Evolutionary conservation across 2,329 filamentous ascomycete genomes (phyloP), one percentile per base, ranked within the genome.

Genomic region (Pseudodiploospora longispora): DNA sequence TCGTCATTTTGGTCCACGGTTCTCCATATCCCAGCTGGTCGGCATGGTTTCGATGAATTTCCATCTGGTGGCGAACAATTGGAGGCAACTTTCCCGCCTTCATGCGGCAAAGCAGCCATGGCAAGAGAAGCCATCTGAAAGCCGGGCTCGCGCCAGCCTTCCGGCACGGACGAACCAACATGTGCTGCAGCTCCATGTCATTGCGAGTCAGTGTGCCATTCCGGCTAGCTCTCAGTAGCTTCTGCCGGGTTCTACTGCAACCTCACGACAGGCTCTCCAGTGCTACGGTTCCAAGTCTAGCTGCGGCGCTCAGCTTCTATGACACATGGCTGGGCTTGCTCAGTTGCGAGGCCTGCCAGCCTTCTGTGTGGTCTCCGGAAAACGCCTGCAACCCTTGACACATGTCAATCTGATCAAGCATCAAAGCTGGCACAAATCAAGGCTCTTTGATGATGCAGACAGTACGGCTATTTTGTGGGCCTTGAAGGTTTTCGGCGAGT

Each of bases 391-490:
- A 28, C 30, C 10, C 27, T 27, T 47, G 40, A 41, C 41, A 47
- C 44, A 47, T 47, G 42, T 35, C 41, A 47, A 36, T 19, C 19
- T 19, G 19, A 19, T 19, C 19, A 19, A 19, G 19, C 19, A 19
- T 19, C 19, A 19, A 19, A 19, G 19, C 19, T 19, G 19, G 19
- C 19, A 19, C 19, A 19, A 19, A 19, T 41, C 45, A 29, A 30
- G 30, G 29, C 10, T n/a, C 19, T 19, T 19, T 19, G 3, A 19
- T 19, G 19, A 19, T 19, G 19, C 19, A 37, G 36, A 36, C 32
- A 29, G 12, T 33, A 43, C 44, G 44, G 44, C 36, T 46, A 42
- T 36, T 46, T 39, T 43, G 36, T 40, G 44, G 44, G 19, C 19
- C 19, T 19, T 19, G 19, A 19, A 19, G 19, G 19, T 19, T 19